These are phyloP conservation scores for Tylopilus sp. DNA, from an alignment of 1,284 basidiomycete species.

Conservation along the genomic window DNA sequence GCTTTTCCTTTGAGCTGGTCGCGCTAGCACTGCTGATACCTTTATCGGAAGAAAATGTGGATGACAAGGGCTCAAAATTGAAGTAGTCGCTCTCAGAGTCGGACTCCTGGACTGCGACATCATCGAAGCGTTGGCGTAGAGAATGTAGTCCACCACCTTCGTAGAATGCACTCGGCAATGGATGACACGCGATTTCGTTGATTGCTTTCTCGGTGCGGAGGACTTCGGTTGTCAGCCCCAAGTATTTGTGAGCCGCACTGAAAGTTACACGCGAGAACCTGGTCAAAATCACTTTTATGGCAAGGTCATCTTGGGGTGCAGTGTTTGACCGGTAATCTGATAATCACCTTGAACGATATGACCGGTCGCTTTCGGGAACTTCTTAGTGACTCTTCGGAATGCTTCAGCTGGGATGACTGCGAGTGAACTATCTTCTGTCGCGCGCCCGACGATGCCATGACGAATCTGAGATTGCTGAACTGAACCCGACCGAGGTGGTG, in stretches of 20 bases:
- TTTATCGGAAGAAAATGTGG: constrained; percentile 19
- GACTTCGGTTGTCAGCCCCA: constrained; percentile 93
- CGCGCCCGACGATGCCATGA: constrained; percentile 79
- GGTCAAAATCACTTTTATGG: constrained; percentile 78
- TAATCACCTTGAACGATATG: constrained; percentile 88
- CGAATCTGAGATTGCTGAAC: constrained; percentile 36
- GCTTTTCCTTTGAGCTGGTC: constrained; percentile 21
- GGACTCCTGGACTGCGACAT: constrained; percentile 44
- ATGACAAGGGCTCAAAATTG: constrained; percentile 30
- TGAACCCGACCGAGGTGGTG: constrained; percentile 27
- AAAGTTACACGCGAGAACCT: constrained; percentile 97
- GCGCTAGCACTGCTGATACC: constrained; percentile 6
- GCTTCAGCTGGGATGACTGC: constrained; percentile 99
- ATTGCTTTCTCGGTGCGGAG: constrained; percentile 95
- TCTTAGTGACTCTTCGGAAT: constrained; percentile 87
- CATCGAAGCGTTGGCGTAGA: constrained; percentile 82
- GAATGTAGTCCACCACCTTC: constrained; percentile 90
- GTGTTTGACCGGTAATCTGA: neutral
- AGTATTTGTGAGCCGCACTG: constrained; percentile 91
- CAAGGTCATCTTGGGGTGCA: constrained; percentile 1
- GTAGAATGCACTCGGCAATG: constrained; percentile 89
- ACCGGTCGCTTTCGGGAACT: constrained; percentile 94
- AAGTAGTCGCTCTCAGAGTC: constrained; percentile 57
- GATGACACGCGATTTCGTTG: constrained; percentile 95
- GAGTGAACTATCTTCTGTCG: constrained; percentile 90